phyloP scores from a whole-genome alignment of 345 rosid species.

The Erucastrum elatum region DNA sequence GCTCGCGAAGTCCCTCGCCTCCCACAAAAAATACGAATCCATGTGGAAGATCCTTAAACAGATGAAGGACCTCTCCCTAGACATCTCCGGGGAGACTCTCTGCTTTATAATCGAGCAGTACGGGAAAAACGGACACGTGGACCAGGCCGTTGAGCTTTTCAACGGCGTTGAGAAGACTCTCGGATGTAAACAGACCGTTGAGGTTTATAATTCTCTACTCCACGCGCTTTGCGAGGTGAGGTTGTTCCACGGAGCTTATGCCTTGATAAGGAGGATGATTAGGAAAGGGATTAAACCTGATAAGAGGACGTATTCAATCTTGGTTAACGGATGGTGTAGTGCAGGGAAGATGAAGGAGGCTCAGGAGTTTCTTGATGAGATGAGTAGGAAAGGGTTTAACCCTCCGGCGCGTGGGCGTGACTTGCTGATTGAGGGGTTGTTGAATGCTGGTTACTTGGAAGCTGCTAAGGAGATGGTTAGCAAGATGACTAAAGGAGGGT shows the following conservation, averaged over 20 bases:
- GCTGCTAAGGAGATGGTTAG: conserved; percentile 75
- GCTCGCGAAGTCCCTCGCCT: conserved; percentile 63
- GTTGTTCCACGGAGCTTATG: conserved; percentile 86
- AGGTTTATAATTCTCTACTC: conserved; percentile 66
- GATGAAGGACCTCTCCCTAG: conserved; percentile 54
- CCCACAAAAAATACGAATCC: conserved; percentile 60
- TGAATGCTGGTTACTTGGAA: conserved; percentile 78
- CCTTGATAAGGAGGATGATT: conserved; percentile 78
- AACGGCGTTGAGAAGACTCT: conserved; percentile 54
- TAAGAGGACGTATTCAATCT: conserved; percentile 59
- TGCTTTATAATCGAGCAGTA: conserved; percentile 73
- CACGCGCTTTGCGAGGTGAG: conserved; percentile 79
- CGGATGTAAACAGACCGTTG: conserved; percentile 53
- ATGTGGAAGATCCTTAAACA: conserved; percentile 83
- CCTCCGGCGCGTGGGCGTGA: conserved; percentile 90
- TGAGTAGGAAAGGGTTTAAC: conserved; percentile 83
- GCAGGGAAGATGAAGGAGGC: conserved; percentile 85
- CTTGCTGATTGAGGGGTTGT: conserved; percentile 76
- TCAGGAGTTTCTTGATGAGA: conserved; percentile 71
- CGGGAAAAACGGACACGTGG: conserved; percentile 69
- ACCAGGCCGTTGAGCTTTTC: conserved; percentile 85
- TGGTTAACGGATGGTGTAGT: conserved; percentile 87
- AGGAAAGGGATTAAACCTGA: conserved; percentile 65
- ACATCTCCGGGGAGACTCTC: conserved; percentile 58
- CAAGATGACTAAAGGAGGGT: conserved; percentile 73